These are phyloP conservation scores for Choiromyces venosus DNA, from an alignment of 495 filamentous ascomycete species.

Conservation along the genomic window DNA sequence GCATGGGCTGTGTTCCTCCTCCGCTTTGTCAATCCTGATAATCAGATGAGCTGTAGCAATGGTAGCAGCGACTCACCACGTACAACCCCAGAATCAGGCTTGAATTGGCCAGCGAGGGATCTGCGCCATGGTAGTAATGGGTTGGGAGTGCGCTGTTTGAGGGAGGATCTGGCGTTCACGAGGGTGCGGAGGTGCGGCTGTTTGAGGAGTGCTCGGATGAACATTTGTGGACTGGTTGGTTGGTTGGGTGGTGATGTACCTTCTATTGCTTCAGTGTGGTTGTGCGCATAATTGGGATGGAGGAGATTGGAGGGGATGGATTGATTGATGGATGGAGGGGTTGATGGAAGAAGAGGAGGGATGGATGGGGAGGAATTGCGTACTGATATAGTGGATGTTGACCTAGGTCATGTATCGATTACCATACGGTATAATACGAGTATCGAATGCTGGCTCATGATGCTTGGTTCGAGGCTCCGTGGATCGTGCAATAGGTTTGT, in stretches of 20 bases:
- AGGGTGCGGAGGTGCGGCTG: not conserved
- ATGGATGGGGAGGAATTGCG: not conserved
- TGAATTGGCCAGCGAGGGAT: not conserved
- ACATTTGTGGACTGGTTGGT: not conserved
- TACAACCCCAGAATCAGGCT: not conserved
- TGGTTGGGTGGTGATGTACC: too few species aligned
- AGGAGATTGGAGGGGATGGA: too few species aligned
- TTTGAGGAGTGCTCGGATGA: not conserved
- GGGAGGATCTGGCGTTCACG: not conserved
- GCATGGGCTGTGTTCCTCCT: constrained; percentile 8
- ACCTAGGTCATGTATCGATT: too few species aligned
- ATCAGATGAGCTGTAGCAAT: too few species aligned
- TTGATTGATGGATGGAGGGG: too few species aligned
- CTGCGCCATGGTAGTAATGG: not conserved
- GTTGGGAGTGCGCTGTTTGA: not conserved
- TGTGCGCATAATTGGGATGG: too few species aligned
- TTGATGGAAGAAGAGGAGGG: not conserved
- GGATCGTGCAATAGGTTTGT: too few species aligned
- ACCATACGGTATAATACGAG: too few species aligned
- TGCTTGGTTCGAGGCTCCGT: too few species aligned
- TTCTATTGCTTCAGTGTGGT: too few species aligned
- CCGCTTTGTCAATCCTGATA: not conserved
- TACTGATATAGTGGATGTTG: not conserved
- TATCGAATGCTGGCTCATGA: too few species aligned
- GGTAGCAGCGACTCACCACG: not conserved